Evolutionary conservation across 768 basidiomycete genomes (phyloP).

Genomic region (Russula earlei): DNA sequence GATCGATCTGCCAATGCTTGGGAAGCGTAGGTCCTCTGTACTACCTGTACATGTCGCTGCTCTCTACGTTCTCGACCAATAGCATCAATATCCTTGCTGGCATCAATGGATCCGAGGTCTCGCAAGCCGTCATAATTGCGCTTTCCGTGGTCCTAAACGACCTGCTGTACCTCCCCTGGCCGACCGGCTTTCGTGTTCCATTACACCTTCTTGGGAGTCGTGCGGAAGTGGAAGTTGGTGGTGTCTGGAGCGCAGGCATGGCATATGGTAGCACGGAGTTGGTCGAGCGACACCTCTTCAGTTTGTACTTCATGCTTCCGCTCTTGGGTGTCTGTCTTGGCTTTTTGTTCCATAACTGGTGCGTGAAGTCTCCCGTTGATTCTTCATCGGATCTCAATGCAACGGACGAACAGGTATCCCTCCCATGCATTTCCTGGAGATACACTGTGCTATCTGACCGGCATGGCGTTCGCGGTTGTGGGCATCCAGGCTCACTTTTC

Average conservation of each 20-base stretch:
- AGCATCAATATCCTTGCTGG: slow-evolving; percentile 98
- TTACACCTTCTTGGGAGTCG: slow-evolving; percentile 58
- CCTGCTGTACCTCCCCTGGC: slow-evolving; percentile 88
- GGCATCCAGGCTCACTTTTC: slow-evolving; percentile 97
- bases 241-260: slow-evolving; percentile 78
- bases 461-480: slow-evolving; percentile 98
- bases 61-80: slow-evolving; percentile 96
- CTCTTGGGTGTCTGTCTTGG: slow-evolving; percentile 83
- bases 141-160: slow-evolving; percentile 88
- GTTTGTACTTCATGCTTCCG: slow-evolving; percentile 94
- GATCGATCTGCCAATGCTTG: slow-evolving; percentile 1
- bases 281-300: slow-evolving; percentile 90
- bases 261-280: slow-evolving; percentile 77
- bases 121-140: slow-evolving; percentile 88
- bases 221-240: slow-evolving; percentile 63
- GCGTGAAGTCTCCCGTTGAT: slow-evolving; percentile 24
- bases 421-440: slow-evolving; percentile 93
- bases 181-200: slow-evolving; percentile 62
- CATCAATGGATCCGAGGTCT: slow-evolving; percentile 92
- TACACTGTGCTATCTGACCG: slow-evolving; percentile 93
- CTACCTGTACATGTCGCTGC: slow-evolving; percentile 91
- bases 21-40: slow-evolving; percentile 69
- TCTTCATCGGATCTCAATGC: not conserved
- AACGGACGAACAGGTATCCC: slow-evolving; percentile 64
- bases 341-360: slow-evolving; percentile 97